Evolutionary conservation across 2,329 filamentous ascomycete genomes (phyloP).

Genomic region (Aspergillus pseudoviridinutans): DNA sequence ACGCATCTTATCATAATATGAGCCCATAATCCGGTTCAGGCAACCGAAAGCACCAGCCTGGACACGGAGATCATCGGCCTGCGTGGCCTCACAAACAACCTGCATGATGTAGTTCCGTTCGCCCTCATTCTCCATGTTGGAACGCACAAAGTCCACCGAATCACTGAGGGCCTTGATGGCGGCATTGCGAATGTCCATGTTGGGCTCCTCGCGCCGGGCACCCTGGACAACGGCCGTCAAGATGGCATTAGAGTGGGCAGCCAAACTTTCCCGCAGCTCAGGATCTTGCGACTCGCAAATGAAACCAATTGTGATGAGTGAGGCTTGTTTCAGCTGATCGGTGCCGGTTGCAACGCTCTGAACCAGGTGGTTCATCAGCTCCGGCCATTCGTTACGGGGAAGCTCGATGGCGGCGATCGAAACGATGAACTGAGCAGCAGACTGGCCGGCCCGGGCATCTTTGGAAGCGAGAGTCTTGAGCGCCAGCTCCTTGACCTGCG

Average conservation of each 20-base stretch:
- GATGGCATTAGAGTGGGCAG: constrained; percentile 92
- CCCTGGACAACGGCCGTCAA: constrained; percentile 96
- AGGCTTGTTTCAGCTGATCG: constrained; percentile 89
- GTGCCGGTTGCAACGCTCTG: constrained; percentile 85
- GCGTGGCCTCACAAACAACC: constrained; percentile 97
- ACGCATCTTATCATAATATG: constrained; percentile 99
- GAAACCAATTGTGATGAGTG: constrained; percentile 93
- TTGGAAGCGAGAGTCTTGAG: constrained; percentile 78
- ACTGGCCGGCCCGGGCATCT: constrained; percentile 78
- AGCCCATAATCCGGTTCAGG: constrained; percentile 95
- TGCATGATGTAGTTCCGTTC: constrained; percentile 99
- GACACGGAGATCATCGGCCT: constrained; percentile 84
- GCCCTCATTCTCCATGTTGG: constrained; percentile 98
- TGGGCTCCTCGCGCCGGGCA: constrained; percentile 92
- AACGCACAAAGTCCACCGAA: constrained; percentile 93
- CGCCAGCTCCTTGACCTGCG: constrained; percentile 82
- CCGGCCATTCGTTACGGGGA: constrained; percentile 86
- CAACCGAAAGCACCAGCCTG: constrained; percentile 96
- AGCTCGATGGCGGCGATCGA: constrained; percentile 94
- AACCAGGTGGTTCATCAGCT: constrained; percentile 83
- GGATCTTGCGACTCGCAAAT: constrained; percentile 94
- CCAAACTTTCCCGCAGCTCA: constrained; percentile 75
- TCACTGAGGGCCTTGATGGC: constrained; percentile 93
- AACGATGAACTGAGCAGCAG: constrained; percentile 90
- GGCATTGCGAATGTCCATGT: constrained; percentile 82